Evolutionary conservation across 129 eudicot genomes (phyloP), one percentile per base, ranked within the genome.

Genomic region (Flaveria bidentis): DNA sequence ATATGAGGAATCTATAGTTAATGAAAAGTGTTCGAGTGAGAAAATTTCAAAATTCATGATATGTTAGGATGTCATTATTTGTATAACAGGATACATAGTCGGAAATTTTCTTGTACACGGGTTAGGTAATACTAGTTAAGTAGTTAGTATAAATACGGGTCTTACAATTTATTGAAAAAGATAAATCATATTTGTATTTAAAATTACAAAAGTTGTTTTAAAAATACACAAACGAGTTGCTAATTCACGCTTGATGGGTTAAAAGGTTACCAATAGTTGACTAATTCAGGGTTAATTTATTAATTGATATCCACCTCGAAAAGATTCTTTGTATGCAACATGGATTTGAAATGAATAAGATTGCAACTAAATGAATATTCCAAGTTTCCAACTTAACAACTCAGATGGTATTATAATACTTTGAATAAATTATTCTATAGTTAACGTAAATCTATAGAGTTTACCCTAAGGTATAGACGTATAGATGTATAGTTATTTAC

Each of bases 331-430:
- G 9, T 56, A n/a, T 33, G 39, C 39, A 28, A 73, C 77, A 56
- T 73, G 67, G 77, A 73, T 73, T 42, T 73, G 55, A 36, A 36
- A 73, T 73, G 77, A 73, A 53, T 72, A n/a, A n/a, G n/a, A 72
- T 72, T 53, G 66, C 76, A 53, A 53, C 51, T 53, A 71, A 36
- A 73, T 56, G 67, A 73, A 72, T 72, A 72, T 72, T 72, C 76
- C 76, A 36, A 53, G 41, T 5, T 36, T 5, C 41, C 41, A 36
- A 4, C 66, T 53, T 51, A 2, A 69, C 39, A 22, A 69, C 33
- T 69, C 75, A 71, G 50, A 1, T 71, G 25, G 47, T 51, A 71
- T 28, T 51, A 16, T 50, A 51, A 30, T 51, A 45, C 9, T 45
- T 69, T 69, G 0, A 69, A 69, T 18, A 36, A 28, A 5, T 30